Conservation (phyloP, 257 asterid genomes). For the Haberlea rhodopensis region DNA sequence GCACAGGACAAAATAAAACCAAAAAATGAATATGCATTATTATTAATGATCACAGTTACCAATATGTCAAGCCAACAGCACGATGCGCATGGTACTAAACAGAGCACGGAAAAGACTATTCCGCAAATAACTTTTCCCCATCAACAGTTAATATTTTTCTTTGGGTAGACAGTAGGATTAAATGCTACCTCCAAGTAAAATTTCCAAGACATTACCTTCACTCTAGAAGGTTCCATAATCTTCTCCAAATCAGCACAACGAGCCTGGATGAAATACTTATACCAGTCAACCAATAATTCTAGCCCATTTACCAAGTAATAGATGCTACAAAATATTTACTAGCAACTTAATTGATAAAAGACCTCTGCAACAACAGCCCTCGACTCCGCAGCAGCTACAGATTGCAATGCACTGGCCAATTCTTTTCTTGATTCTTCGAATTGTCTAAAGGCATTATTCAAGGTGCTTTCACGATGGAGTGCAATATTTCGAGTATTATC, state of each 20-base stretch:
- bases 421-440: slow-evolving; percentile 67
- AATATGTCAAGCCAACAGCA: not conserved
- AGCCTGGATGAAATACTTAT: slow-evolving; percentile 44
- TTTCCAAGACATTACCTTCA: slow-evolving; percentile 43
- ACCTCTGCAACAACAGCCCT: slow-evolving; percentile 93
- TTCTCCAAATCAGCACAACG: slow-evolving; percentile 69
- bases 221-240: slow-evolving; percentile 49
- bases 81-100: slow-evolving; percentile 5
- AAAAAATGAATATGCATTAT: slow-evolving; percentile 8
- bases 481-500: slow-evolving; percentile 62
- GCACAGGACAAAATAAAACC: slow-evolving; percentile 8
- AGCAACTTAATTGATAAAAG: not conserved
- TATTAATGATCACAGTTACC: not conserved
- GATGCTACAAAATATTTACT: not conserved
- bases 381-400: slow-evolving; percentile 71
- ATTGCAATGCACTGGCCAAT: slow-evolving; percentile 54
- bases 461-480: slow-evolving; percentile 56
- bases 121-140: not conserved
- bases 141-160: not conserved
- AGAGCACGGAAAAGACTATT: slow-evolving; percentile 13
- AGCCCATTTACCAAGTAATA: not conserved
- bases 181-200: not conserved
- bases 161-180: slow-evolving; percentile 7
- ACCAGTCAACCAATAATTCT: slow-evolving; percentile 14
- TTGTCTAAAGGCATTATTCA: slow-evolving; percentile 58